Evolutionary conservation across 257 asterid genomes (phyloP).

Genomic region (Scutellaria barbata): DNA sequence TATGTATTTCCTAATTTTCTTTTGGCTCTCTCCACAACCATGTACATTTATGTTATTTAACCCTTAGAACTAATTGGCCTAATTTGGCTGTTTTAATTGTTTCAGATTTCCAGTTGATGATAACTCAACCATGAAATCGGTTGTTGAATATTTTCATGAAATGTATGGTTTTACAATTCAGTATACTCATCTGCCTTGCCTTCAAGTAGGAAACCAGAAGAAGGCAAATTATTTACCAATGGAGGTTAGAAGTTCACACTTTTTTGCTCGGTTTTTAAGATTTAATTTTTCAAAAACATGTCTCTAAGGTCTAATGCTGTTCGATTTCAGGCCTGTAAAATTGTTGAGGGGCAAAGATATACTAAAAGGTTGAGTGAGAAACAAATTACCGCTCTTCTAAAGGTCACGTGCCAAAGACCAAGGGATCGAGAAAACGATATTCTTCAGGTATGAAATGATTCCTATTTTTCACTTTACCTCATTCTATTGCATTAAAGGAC

Average conservation of each 20-base stretch:
- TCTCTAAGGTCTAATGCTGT: slow-evolving; percentile 25
- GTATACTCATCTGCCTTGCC: slow-evolving; percentile 96
- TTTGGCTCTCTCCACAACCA: neutral
- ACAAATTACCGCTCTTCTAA: slow-evolving; percentile 90
- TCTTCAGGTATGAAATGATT: slow-evolving; percentile 61
- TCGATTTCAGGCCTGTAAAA: slow-evolving; percentile 81
- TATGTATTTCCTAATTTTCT: neutral
- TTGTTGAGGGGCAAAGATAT: slow-evolving; percentile 97
- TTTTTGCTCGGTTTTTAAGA: neutral
- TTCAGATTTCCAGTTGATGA: slow-evolving; percentile 97
- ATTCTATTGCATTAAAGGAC: neutral
- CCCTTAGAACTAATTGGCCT: neutral
- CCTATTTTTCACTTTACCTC: neutral
- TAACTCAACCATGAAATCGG: slow-evolving; percentile 86
- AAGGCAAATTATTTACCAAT: slow-evolving; percentile 97
- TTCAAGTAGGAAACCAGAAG: slow-evolving; percentile 99
- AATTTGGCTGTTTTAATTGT: slow-evolving; percentile 3
- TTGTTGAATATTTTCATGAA: slow-evolving; percentile 92
- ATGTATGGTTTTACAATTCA: slow-evolving; percentile 92
- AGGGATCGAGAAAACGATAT: slow-evolving; percentile 91
- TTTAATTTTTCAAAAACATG: neutral
- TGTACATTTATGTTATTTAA: neutral
- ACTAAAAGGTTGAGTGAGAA: slow-evolving; percentile 97
- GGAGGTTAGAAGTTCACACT: slow-evolving; percentile 64
- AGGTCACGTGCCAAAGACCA: slow-evolving; percentile 98